Base-by-base conservation (phyloP, 495 filamentous ascomycete species). In the Lasiosphaeria ovina region DNA sequence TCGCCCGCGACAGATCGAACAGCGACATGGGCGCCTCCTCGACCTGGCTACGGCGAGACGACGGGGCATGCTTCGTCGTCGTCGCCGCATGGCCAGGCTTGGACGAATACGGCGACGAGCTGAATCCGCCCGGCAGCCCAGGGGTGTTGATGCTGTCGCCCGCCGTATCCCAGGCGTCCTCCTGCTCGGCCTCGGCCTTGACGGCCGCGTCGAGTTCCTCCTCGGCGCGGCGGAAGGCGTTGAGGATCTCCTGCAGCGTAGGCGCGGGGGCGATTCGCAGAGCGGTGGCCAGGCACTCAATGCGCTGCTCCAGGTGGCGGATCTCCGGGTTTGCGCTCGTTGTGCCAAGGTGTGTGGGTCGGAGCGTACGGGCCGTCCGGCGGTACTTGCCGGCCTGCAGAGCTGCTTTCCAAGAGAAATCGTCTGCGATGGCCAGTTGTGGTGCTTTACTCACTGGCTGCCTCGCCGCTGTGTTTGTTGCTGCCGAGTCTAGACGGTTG, bases 331-430 rank as follows among this genome's bases (percentile, higher is more conserved):
- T 81, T 12, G 74, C 78, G 57, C 75, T 79, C 24, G 73, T 66
- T n/a, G 75, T 84, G 48, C 83, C 81, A n/a, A 80, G 74, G 48
- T 82, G 77, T 6, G 80, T 80, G 17, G 76, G 78, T 53, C 71
- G 79, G 55, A 70, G 44, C 1, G 80, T 81, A 33, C 65, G 64
- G 1, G 67, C 44, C 55, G 79, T 76, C 7, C 83, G 80, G 40
- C 87, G 84, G 77, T 92, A 90, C 49, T 89, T 87, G 42, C 94
- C 95, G 24, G 93, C 90, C 70, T 89, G 86, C 62, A 97, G 86
- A 38, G 93, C 93, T 16, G 93, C 91, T 62, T 91, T 90, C 95
- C 95, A 98, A 48, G 91, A 88, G 65, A 89, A 89, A 57, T 94
- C 88, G 70, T 97, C 92, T 59, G 79, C 73, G n/a, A 59, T 45